Conservation (phyloP, 1,284 basidiomycete genomes). For the Pseudomicrostroma phylloplanum region DNA sequence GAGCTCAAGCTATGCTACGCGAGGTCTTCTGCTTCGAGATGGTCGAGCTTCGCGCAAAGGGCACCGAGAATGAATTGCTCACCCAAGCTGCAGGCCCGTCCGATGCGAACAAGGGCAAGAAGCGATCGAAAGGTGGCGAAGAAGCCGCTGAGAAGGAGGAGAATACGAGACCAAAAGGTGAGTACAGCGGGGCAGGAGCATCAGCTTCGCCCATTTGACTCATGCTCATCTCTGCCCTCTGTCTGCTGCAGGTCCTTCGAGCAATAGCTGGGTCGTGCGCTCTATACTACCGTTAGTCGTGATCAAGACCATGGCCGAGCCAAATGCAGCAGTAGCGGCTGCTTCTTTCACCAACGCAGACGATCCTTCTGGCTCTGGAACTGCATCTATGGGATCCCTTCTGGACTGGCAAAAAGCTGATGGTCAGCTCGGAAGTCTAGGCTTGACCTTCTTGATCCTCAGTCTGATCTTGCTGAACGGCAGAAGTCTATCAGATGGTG, state of each 20-base stretch:
- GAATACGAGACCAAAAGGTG: constrained; percentile 10
- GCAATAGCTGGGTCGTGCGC: constrained; percentile 16
- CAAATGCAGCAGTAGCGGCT: constrained; percentile 7
- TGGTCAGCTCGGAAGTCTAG: constrained; percentile 36
- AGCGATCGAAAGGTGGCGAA: neutral
- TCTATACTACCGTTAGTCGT: constrained; percentile 20
- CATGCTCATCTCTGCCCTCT: too few species aligned
- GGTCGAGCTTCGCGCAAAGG: constrained; percentile 31
- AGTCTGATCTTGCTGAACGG: constrained; percentile 49
- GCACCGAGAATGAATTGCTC: constrained; percentile 30
- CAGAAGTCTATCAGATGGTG: constrained; percentile 43
- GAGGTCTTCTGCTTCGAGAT: constrained; percentile 29
- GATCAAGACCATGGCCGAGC: constrained; percentile 9
- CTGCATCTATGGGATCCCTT: too few species aligned
- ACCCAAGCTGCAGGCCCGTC: constrained; percentile 8
- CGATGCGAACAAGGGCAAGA: neutral
- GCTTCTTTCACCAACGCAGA: too few species aligned
- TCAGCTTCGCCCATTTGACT: too few species aligned
- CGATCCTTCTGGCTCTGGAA: too few species aligned
- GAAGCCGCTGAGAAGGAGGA: constrained; percentile 12
- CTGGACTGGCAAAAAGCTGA: constrained; percentile 30
- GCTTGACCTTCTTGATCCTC: constrained; percentile 44
- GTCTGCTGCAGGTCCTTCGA: neutral
- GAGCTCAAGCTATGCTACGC: constrained; percentile 31
- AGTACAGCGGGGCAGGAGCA: neutral